phyloP scores from a whole-genome alignment of 768 basidiomycete species.

The Lactarius hatsudake region DNA sequence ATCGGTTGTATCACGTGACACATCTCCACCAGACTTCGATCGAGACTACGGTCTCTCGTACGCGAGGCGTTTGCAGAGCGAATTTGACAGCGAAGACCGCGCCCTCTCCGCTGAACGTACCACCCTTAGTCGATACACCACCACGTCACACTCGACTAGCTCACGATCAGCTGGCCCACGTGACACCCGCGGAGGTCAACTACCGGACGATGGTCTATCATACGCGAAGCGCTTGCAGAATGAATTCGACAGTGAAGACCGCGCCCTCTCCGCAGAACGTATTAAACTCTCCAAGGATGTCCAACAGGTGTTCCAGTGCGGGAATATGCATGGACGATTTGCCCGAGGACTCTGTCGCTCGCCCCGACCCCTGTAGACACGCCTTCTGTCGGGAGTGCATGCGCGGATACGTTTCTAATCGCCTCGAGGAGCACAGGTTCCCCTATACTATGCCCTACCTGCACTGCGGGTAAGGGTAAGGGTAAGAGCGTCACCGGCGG shows the following conservation, averaged over 20 bases:
- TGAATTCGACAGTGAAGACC: conserved; percentile 43
- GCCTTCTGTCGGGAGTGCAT: conserved; percentile 55
- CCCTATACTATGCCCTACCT: conserved; percentile 64
- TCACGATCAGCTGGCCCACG: neutral
- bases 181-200: neutral
- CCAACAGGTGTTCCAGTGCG: conserved; percentile 47
- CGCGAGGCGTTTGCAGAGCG: conserved; percentile 37
- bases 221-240: conserved; percentile 37
- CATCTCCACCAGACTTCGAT: conserved; percentile 16
- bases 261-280: conserved; percentile 37
- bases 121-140: neutral
- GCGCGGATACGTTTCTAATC: conserved; percentile 40
- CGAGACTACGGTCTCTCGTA: conserved; percentile 24
- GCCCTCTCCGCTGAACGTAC: conserved; percentile 37
- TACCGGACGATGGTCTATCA: conserved; percentile 23
- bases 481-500: conserved; percentile 33
- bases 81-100: conserved; percentile 43
- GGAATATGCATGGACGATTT: conserved; percentile 54
- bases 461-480: conserved; percentile 36
- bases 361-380: conserved; percentile 48
- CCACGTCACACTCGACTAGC: neutral
- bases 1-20: neutral
- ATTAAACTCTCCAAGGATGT: conserved; percentile 31
- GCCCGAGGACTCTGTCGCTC: conserved; percentile 42
- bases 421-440: conserved; percentile 51